Evolutionary conservation across 495 filamentous ascomycete species (phyloP), one percentile per base, ranked within the genome.

Genomic region (Penicillium flavigenum): DNA sequence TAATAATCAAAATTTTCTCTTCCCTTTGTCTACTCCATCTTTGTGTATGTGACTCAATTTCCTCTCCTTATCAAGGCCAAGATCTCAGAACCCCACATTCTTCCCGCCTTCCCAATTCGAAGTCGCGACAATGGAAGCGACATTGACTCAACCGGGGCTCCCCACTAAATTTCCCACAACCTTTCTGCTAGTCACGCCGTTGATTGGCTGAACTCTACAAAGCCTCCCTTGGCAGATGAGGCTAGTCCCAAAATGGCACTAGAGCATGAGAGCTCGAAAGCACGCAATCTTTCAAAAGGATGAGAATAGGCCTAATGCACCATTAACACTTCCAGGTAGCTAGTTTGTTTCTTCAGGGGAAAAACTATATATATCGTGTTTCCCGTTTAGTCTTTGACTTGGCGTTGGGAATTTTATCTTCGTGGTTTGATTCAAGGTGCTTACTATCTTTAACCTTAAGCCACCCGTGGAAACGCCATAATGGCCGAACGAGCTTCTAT

Each of bases 401-500:
- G 4, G 4, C 22, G 22, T 24, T 24, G 22, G 4, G 17, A 31
- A 20, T 9, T 19, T 19, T 14, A 32, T 32, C 4, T 11, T n/a
- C 11, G n/a, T 44, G 39, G 51, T n/a, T 46, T 34, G 41, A 36
- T 22, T 45, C 19, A 24, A 47, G 16, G 34, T 26, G 17, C 24
- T 39, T 39, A 12, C 19, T 47, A 27, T 9, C 10, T 44, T 44
- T 20, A 10, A 14, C 20, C 47, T 12, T 19, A 45, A 54, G 10
- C 39, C 11, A 24, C 27, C 27, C 27, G 7, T 8, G 27, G 7
- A 8, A 6, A 42, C 44, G 26, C 46, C 26, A 48, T 17, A 47
- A 52, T 53, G 51, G 19, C 51, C 10, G 51, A 53, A 34, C 51
- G 10, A 24, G n/a, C 19, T 44, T 54, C 52, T 27, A 17, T 46